Conservation (phyloP, 768 basidiomycete species). For the Lactarius hatsudake region DNA sequence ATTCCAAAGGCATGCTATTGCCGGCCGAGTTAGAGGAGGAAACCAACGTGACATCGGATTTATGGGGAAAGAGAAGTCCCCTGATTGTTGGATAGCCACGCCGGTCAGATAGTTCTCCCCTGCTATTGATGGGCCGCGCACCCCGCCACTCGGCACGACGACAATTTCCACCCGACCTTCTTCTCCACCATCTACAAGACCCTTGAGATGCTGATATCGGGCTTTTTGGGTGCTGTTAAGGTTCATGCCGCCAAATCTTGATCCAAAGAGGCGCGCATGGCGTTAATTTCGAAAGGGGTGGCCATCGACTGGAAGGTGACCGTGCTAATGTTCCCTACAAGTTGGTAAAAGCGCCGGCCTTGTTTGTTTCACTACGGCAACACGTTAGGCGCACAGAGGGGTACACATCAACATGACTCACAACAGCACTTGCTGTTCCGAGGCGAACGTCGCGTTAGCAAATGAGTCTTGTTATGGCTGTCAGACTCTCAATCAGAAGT, state of each 20-base stretch:
- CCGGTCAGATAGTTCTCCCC: conserved; percentile 23
- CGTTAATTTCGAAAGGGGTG: conserved; percentile 19
- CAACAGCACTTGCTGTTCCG: conserved; percentile 20
- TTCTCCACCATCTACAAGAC: conserved; percentile 22
- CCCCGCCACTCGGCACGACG: conserved; percentile 23
- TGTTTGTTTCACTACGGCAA: conserved; percentile 11
- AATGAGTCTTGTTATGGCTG: conserved; percentile 14
- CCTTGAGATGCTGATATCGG: conserved; percentile 23
- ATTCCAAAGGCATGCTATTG: conserved; percentile 22
- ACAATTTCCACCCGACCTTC: conserved; percentile 26
- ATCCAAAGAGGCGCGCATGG: conserved; percentile 22
- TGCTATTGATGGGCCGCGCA: conserved; percentile 14
- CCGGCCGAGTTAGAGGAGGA: not conserved
- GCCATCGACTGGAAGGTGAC: conserved; percentile 23
- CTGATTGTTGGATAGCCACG: conserved; percentile 25
- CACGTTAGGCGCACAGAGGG: not conserved
- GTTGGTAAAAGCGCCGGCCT: conserved; percentile 21
- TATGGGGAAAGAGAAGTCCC: not conserved
- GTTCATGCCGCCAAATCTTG: conserved; percentile 11
- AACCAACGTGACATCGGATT: not conserved
- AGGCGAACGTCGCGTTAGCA: conserved; percentile 19
- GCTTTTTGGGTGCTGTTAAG: conserved; percentile 20
- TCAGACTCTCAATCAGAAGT: conserved; percentile 1
- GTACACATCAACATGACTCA: not conserved
- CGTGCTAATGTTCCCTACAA: conserved; percentile 18